A percentile compares a stretch with the other conserved stretches of the same genome.
These are phyloP conservation scores for Coprinopsis sp. DNA, from an alignment of 768 basidiomycete genomes.

Conservation along the genomic window DNA sequence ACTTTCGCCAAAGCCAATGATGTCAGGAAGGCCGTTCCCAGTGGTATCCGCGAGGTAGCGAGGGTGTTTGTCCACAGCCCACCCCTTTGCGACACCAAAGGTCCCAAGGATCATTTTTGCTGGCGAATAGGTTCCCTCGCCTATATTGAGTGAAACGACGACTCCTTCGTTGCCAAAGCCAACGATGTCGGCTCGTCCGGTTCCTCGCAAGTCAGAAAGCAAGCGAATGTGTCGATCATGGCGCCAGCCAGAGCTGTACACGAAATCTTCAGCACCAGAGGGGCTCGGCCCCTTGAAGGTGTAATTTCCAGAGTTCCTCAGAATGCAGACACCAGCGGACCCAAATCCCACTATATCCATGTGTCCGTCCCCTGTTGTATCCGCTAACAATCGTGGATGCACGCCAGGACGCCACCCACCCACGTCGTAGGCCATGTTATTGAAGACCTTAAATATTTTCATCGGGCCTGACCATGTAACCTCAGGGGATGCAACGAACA, in stretches of 20 bases:
- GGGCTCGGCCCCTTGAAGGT: not conserved
- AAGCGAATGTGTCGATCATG: not conserved
- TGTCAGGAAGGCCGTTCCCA: too few species aligned
- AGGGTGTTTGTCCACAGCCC: too few species aligned
- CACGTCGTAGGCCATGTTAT: not conserved
- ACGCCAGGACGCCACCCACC: slow-evolving; percentile 1
- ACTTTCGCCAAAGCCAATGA: too few species aligned
- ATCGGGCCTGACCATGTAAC: too few species aligned
- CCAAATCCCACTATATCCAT: slow-evolving; percentile 4
- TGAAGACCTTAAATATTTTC: slow-evolving; percentile 2
- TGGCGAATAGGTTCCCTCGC: not conserved
- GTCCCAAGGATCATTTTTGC: too few species aligned
- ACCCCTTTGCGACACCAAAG: too few species aligned
- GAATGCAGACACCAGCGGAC: not conserved
- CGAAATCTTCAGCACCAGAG: not conserved
- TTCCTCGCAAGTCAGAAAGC: slow-evolving; percentile 1
- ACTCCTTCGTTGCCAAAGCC: slow-evolving; percentile 3
- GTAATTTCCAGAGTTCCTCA: not conserved
- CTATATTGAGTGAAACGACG: slow-evolving; percentile 3
- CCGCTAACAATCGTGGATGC: not conserved
- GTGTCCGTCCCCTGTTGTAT: not conserved
- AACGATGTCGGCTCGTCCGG: slow-evolving; percentile 2
- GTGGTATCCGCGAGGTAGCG: too few species aligned
- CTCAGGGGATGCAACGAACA: not conserved
- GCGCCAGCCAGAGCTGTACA: slow-evolving; percentile 1